Evolutionary conservation across 2,329 filamentous ascomycete genomes (phyloP).

Genomic region (Clarireedia paspali): DNA sequence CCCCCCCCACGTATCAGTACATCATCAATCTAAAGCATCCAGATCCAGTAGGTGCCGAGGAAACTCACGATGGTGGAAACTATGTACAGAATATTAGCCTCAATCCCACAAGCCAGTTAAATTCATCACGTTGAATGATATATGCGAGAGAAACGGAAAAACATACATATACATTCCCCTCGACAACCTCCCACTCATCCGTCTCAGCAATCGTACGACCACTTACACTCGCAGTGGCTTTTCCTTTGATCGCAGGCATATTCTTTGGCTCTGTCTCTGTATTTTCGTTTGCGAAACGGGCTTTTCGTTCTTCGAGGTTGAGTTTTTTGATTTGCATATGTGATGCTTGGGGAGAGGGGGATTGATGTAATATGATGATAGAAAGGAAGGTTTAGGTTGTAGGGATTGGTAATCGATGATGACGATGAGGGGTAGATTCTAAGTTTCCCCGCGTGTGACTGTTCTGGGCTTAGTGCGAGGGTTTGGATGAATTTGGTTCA

Average conservation of each 20-base stretch:
- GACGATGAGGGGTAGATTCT: slow-evolving; percentile 7
- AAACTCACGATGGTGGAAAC: slow-evolving; percentile 31
- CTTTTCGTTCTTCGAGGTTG: neutral
- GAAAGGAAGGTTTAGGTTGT: neutral
- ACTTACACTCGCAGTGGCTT: slow-evolving; percentile 34
- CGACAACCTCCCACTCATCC: slow-evolving; percentile 38
- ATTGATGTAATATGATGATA: neutral
- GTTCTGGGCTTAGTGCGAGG: neutral
- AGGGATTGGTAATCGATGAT: neutral
- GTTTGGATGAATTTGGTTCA: too few species aligned
- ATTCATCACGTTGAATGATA: slow-evolving; percentile 7
- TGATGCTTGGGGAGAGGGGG: neutral
- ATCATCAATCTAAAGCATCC: neutral
- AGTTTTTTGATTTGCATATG: neutral
- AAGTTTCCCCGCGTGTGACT: neutral
- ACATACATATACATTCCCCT: slow-evolving; percentile 40
- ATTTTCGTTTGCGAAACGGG: neutral
- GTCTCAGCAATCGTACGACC: slow-evolving; percentile 38
- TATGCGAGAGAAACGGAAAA: neutral
- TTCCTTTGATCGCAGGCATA: slow-evolving; percentile 17
- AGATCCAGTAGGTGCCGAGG: neutral
- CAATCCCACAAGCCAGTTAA: neutral
- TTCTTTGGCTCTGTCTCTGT: neutral
- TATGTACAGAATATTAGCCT: slow-evolving; percentile 8
- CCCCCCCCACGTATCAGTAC: too few species aligned